These are phyloP conservation scores for Globisporangium uncinulatum DNA, from an alignment of 352 stramenopile genomes.

Conservation along the genomic window DNA sequence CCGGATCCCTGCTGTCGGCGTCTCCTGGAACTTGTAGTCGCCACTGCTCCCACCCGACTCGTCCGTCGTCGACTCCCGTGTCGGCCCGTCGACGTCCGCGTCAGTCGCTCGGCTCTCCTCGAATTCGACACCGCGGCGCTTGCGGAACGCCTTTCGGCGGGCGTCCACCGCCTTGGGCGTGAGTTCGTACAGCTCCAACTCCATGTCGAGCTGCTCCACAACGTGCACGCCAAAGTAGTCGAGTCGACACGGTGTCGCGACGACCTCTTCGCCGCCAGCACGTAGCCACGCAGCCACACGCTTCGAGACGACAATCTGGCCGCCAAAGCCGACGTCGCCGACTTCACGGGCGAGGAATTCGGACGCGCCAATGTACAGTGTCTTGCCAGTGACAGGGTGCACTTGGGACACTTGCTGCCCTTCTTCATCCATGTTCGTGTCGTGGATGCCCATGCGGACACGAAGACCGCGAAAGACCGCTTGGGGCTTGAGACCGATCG, in stretches of 20 bases:
- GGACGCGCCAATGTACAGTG: constrained; percentile 64
- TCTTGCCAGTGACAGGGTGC: constrained; percentile 72
- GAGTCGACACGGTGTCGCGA: constrained; percentile 37
- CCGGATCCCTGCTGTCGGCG: constrained; percentile 32
- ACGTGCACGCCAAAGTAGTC: constrained; percentile 47
- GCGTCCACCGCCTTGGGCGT: constrained; percentile 49
- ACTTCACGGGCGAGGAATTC: constrained; percentile 68
- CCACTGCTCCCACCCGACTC: constrained; percentile 16
- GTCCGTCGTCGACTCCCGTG: constrained; percentile 29
- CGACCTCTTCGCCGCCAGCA: constrained; percentile 7
- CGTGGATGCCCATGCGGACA: constrained; percentile 77
- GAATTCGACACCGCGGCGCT: constrained; percentile 23
- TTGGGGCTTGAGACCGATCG: constrained; percentile 20
- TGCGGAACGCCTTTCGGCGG: constrained; percentile 48
- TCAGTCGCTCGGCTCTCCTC: constrained; percentile 13
- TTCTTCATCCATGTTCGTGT: constrained; percentile 31
- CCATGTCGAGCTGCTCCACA: constrained; percentile 41
- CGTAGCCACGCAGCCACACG: too few relatives aligned
- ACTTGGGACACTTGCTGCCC: constrained; percentile 46
- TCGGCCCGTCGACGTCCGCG: neutral
- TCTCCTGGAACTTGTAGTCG: constrained; percentile 36
- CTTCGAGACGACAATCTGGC: constrained; percentile 49
- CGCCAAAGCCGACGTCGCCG: constrained; percentile 52
- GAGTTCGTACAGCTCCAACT: constrained; percentile 57
- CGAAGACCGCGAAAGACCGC: constrained; percentile 52